These are phyloP conservation scores for Backusella australiensis DNA, from an alignment of 192 early-diverging fungal genomes.

Conservation along the genomic window DNA sequence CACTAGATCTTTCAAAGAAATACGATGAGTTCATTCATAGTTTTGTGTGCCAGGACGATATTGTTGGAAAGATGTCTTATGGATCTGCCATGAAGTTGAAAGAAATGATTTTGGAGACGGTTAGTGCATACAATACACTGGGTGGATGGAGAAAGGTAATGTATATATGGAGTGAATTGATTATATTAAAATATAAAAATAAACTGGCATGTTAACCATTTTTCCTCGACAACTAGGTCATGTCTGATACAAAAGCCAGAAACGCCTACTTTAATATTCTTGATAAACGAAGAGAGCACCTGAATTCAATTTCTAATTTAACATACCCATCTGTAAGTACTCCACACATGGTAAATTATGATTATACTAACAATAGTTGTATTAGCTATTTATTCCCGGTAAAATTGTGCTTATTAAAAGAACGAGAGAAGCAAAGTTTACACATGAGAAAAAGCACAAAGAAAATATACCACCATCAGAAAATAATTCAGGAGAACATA, in stretches of 20 bases:
- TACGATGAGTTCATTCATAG: constrained; percentile 54
- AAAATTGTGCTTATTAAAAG: constrained; percentile 24
- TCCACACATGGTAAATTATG: not conserved
- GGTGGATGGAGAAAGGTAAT: constrained; percentile 23
- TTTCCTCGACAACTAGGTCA: constrained; percentile 3
- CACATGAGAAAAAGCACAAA: not conserved
- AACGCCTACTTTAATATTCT: constrained; percentile 28
- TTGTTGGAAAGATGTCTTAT: constrained; percentile 62
- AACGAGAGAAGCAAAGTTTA: constrained; percentile 4
- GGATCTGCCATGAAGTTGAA: constrained; percentile 64
- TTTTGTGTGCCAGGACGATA: constrained; percentile 57
- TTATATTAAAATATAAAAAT: not conserved
- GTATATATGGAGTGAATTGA: not conserved
- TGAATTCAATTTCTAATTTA: constrained; percentile 7
- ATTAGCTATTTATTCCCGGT: constrained; percentile 32
- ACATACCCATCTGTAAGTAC: constrained; percentile 24
- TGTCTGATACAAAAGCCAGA: constrained; percentile 16
- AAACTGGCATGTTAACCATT: not conserved
- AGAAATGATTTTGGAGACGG: constrained; percentile 55
- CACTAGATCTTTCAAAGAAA: constrained; percentile 42
- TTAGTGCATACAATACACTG: constrained; percentile 28
- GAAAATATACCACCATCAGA: not conserved
- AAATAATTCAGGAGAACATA: not conserved
- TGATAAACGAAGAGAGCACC: constrained; percentile 11
- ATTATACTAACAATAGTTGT: not conserved